These are phyloP conservation scores for Apiotrichum porosum DNA, from an alignment of 1,284 basidiomycete species.

Conservation along the genomic window DNA sequence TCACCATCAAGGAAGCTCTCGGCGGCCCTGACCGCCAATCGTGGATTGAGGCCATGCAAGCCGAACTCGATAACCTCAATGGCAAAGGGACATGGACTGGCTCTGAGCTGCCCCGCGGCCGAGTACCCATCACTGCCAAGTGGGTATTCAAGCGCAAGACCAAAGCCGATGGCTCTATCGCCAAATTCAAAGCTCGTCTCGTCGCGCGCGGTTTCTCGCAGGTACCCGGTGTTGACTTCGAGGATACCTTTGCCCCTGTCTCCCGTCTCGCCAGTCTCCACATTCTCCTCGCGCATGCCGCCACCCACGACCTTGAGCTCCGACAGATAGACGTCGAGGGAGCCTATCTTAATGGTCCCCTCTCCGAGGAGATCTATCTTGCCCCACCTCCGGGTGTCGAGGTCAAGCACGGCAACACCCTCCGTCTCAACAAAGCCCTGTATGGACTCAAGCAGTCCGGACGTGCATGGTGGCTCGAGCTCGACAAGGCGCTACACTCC, in stretches of 20 bases:
- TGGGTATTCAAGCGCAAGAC: conserved; percentile 50
- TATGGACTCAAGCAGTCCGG: conserved; percentile 51
- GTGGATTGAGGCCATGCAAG: too few species aligned
- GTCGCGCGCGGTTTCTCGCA: conserved; percentile 53
- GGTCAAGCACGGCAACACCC: neutral
- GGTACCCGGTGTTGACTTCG: conserved; percentile 49
- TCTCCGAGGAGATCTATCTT: conserved; percentile 50
- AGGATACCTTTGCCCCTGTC: conserved; percentile 52
- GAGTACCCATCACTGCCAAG: conserved; percentile 19
- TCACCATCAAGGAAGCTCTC: too few species aligned
- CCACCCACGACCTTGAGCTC: conserved; percentile 48
- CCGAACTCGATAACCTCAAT: too few species aligned
- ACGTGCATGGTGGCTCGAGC: conserved; percentile 39
- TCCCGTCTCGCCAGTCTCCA: conserved; percentile 47
- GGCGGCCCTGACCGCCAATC: too few species aligned
- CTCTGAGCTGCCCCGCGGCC: too few species aligned
- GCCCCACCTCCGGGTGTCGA: conserved; percentile 20
- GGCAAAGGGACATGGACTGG: too few species aligned
- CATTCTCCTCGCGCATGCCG: conserved; percentile 48
- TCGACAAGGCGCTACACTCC: conserved; percentile 36
- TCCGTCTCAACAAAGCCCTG: conserved; percentile 41
- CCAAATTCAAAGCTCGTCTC: conserved; percentile 47
- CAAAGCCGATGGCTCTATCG: conserved; percentile 37
- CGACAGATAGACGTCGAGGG: conserved; percentile 53
- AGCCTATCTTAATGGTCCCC: conserved; percentile 51